Conservation (phyloP, 805 yeast genomes). For the Ogataea wickerhamii region DNA sequence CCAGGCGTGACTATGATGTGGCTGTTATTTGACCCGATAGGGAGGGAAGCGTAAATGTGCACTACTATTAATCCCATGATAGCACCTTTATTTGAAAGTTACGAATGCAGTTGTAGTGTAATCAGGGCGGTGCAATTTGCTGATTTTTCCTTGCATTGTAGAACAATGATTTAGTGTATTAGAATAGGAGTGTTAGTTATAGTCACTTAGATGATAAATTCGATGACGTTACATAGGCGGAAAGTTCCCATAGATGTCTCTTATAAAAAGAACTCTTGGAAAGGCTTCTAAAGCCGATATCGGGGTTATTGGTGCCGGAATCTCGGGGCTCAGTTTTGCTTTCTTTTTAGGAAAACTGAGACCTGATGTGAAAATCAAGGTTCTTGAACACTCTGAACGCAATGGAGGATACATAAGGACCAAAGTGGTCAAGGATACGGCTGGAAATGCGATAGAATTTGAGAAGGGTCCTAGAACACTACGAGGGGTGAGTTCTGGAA, state of each 20-base stretch:
- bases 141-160: neutral
- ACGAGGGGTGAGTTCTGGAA: conserved; percentile 78
- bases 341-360: conserved; percentile 66
- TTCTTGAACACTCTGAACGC: conserved; percentile 53
- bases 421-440: conserved; percentile 31
- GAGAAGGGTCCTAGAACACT: conserved; percentile 94
- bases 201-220: no score
- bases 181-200: no score
- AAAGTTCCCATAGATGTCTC: no score
- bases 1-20: neutral
- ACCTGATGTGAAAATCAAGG: conserved; percentile 66
- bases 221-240: no score
- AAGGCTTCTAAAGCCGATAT: conserved; percentile 29
- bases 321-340: conserved; percentile 76
- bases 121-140: neutral
- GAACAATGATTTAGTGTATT: neutral
- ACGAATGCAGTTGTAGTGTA: conserved; percentile 1
- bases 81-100: conserved; percentile 9
- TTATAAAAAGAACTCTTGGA: neutral
- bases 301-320: conserved; percentile 83
- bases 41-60: no score
- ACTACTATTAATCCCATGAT: no score
- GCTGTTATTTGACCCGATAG: neutral
- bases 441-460: conserved; percentile 34
- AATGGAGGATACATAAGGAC: conserved; percentile 83